Conservation (phyloP, 2,329 filamentous ascomycete genomes). For the Microsporum ferrugineum region DNA sequence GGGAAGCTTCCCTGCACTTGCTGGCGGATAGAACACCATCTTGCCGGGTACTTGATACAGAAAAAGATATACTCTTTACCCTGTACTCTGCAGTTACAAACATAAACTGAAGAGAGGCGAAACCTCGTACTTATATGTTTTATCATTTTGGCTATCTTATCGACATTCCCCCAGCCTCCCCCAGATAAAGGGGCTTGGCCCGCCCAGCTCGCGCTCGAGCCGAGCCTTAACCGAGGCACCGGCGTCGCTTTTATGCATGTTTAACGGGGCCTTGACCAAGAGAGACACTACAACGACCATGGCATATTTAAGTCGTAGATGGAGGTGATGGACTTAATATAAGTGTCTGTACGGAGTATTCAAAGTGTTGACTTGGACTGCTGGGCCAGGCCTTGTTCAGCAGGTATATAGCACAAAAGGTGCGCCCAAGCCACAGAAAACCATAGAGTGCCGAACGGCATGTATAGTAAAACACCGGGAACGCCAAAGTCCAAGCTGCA, state of each 20-base stretch:
- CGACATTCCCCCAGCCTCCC: background rate
- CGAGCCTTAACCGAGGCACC: slow-evolving; percentile 2
- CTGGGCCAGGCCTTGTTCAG: too few species aligned
- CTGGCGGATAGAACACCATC: slow-evolving; percentile 39
- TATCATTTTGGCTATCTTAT: background rate
- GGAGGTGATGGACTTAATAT: too few species aligned
- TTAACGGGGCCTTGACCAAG: too few species aligned
- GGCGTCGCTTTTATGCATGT: background rate
- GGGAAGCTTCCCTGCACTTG: slow-evolving; percentile 31
- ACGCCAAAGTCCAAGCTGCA: too few species aligned
- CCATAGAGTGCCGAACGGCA: too few species aligned
- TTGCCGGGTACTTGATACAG: background rate
- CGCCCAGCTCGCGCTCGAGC: background rate
- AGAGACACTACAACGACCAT: too few species aligned
- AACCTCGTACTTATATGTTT: background rate
- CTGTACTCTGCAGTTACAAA: background rate
- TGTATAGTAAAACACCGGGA: too few species aligned
- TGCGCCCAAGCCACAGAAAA: too few species aligned
- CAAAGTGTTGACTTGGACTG: too few species aligned
- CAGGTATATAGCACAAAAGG: too few species aligned
- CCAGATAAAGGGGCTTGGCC: background rate
- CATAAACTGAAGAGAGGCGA: background rate
- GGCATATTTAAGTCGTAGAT: too few species aligned
- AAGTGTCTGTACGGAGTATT: too few species aligned
- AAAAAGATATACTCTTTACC: background rate